Evolutionary conservation across 352 stramenopile species (phyloP), one percentile per base, ranked within the genome.

Genomic region (Pythium brachiatum): DNA sequence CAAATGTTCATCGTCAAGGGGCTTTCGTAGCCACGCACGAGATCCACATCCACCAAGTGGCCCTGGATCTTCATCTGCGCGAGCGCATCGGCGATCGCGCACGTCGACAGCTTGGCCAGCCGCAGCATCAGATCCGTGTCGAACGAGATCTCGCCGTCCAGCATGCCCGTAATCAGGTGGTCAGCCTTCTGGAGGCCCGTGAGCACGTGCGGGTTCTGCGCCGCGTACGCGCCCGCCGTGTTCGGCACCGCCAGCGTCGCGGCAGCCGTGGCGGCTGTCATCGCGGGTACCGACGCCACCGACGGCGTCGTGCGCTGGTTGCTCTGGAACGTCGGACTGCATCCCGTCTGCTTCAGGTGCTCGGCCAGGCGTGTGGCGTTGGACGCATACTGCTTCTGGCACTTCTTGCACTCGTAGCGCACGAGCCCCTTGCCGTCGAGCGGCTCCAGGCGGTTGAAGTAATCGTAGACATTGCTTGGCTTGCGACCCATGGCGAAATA

Each of bases 401-500:
- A 94, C 70, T 92, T 92, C 69, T 92, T 91, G 81, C 85, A 94
- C 72, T 91, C 81, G 69, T 90, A 94, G 63, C 85, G 85, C 69
- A 90, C 81, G 68, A 91, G 71, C 2, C 79, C 78, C 60, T 91
- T 92, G 57, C 73, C 73, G 56, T 87, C 79, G 2, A 74, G 21
- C 57, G 85, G 76, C 60, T 94, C 85, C 13, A 94, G 62, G 56
- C 85, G 82, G 58, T 76, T 75, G 66, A 92, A 94, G 70, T 86
- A 91, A 71, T 94, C 85, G 64, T 94, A 92, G 60, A 94, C 85
- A 73, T 94, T 94, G 70, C 82, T 92, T 26, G 81, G 81, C 56
- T 90, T 91, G 66, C 85, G 82, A 55, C 85, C 85, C 84, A 94
- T 89, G 38, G 34, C 57, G 9, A 51, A 86, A 91, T 72, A 70